Evolutionary conservation across 768 basidiomycete species (phyloP), one percentile per base, ranked within the genome.

Genomic region (Suillus brevipes): DNA sequence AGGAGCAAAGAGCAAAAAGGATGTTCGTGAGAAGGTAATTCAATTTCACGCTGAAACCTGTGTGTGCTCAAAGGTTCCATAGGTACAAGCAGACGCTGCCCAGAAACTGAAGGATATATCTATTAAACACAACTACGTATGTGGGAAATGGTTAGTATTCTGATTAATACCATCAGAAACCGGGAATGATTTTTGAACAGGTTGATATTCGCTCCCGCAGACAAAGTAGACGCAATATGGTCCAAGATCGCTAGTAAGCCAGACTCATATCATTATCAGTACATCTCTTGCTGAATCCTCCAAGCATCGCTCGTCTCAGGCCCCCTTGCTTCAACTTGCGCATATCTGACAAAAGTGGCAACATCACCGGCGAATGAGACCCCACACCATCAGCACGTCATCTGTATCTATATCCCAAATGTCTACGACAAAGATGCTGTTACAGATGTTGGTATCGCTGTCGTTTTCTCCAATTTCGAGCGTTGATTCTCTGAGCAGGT

Each of bases 1-100:
- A 25, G 89, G 89, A 7, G 80, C 81, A 0, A 88, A 84, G 75
- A 89, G 89, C 69, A 92, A 92, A 75, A 92, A 90, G 72, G 89
- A 92, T 74, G 74, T 89, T 8, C 83, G 89, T 49, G 90, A 92
- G 73, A 78, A 87, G 77, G 90, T 89, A 23, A 75, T 61, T 42
- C 38, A 42, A 31, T 42, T 23, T 57, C 47, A 40, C 6, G 16
- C 9, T 45, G 12, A 66, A 16, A 16, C 45, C 3, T 59, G 40
- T 59, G 10, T 8, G 31, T 31, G 2, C 40, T 59, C 40, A 42
- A 58, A 34, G 18, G 20, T 66, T 23, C 25, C 10, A 16, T 56
- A 91, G 90, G 80, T 79, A 6, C 90, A 91, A 78, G 75, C 78
- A 3, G 84, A 87, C 63, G 86, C 89, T 13, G 74, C 83, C 3